Percentiles rank a stretch among this genome's conserved stretches.
These are phyloP conservation scores for Trametes meyenii DNA, from an alignment of 768 basidiomycete species.

Conservation along the genomic window DNA sequence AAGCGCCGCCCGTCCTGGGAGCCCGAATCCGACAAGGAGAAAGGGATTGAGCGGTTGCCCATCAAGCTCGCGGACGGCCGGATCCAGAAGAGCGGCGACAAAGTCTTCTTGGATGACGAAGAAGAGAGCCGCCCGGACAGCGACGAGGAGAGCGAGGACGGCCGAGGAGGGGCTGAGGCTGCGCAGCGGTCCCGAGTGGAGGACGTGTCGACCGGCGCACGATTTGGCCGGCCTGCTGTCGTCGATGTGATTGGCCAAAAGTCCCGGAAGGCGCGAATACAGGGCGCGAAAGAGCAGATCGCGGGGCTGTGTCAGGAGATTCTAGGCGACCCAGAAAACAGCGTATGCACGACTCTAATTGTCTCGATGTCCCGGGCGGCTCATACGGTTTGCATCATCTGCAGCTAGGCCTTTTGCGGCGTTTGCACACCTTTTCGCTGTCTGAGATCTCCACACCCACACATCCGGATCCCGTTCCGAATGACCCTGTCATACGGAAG, in stretches of 20 bases:
- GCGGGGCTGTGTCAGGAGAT: constrained; percentile 94
- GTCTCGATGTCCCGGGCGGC: neutral
- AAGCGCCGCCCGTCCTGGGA: constrained; percentile 51
- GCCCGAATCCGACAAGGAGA: constrained; percentile 48
- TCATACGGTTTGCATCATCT: constrained; percentile 14
- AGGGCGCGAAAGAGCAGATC: constrained; percentile 90
- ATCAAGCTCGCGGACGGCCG: constrained; percentile 86
- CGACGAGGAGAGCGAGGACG: constrained; percentile 40
- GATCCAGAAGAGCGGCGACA: constrained; percentile 60
- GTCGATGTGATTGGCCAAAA: constrained; percentile 67
- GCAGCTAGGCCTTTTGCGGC: constrained; percentile 85
- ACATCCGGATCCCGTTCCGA: constrained; percentile 69
- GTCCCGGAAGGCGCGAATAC: constrained; percentile 67
- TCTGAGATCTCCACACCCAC: constrained; percentile 69
- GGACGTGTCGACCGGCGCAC: constrained; percentile 79
- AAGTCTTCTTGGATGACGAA: constrained; percentile 32
- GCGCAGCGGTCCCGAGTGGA: constrained; percentile 45
- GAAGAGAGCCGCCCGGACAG: constrained; percentile 29
- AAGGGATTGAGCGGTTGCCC: constrained; percentile 67
- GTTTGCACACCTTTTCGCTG: constrained; percentile 88
- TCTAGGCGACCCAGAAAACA: constrained; percentile 92
- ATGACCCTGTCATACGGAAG: constrained; percentile 84
- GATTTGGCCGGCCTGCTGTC: constrained; percentile 86
- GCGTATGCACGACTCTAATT: constrained; percentile 53
- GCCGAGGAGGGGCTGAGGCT: constrained; percentile 34